These are phyloP conservation scores for Cercospora sojina DNA, from an alignment of 2,329 filamentous ascomycete genomes.

Conservation along the genomic window DNA sequence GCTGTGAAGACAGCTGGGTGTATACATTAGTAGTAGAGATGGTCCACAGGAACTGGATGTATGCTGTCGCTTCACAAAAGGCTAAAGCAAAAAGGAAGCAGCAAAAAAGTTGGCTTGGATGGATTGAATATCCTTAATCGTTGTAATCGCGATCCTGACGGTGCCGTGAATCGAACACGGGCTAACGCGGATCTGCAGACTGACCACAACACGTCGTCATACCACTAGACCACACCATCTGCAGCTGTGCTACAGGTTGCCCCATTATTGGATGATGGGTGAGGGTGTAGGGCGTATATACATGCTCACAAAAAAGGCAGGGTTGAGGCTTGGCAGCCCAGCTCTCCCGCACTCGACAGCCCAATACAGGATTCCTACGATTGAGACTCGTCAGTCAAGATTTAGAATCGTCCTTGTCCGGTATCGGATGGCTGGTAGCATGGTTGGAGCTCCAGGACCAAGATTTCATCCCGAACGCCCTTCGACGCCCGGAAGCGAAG, in stretches of 20 bases:
- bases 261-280: neutral
- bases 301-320: too few species aligned
- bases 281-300: neutral
- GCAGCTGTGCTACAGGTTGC: neutral
- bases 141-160: neutral
- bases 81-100: neutral
- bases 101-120: neutral
- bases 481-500: neutral
- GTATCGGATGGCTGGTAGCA: neutral
- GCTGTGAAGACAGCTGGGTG: too few species aligned
- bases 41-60: too few species aligned
- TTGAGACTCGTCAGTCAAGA: too few species aligned
- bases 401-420: neutral
- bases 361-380: too few species aligned
- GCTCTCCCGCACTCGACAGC: too few species aligned
- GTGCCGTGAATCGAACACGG: slow-evolving; percentile 6
- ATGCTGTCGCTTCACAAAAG: too few species aligned
- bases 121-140: neutral
- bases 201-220: slow-evolving; percentile 8
- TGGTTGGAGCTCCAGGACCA: neutral
- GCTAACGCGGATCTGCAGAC: slow-evolving; percentile 2
- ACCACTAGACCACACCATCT: slow-evolving; percentile 1
- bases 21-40: too few species aligned
- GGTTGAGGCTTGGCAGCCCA: too few species aligned
- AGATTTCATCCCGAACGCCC: neutral